Evolutionary conservation across 1,139 yeast genomes (phyloP).

Genomic region (Saccharomyces pastorianus): DNA sequence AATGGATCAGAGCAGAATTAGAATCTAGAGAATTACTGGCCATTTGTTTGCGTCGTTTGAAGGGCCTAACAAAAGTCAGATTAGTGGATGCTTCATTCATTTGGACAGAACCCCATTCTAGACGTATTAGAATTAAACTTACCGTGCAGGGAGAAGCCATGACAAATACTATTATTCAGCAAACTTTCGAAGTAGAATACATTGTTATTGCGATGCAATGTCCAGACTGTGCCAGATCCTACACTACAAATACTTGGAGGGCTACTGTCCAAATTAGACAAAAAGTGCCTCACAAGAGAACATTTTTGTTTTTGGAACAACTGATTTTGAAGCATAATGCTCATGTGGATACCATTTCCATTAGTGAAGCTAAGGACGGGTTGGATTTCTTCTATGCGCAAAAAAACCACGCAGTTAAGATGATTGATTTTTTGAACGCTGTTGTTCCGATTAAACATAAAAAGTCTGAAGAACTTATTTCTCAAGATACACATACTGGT

Average conservation of each 20-base stretch:
- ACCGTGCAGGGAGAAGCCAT: constrained; percentile 97
- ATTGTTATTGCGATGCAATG: constrained; percentile 95
- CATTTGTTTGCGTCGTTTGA: constrained; percentile 75
- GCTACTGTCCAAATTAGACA: constrained; percentile 96
- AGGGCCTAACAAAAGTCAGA: constrained; percentile 82
- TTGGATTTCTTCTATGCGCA: constrained; percentile 87
- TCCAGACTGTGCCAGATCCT: constrained; percentile 96
- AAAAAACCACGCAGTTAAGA: constrained; percentile 84
- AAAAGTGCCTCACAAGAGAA: constrained; percentile 92
- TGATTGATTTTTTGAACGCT: constrained; percentile 81
- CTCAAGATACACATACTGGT: constrained; percentile 89
- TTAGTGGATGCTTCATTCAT: constrained; percentile 88
- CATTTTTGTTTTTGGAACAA: constrained; percentile 91
- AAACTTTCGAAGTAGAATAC: constrained; percentile 90
- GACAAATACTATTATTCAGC: constrained; percentile 87
- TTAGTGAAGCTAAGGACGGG: constrained; percentile 89
- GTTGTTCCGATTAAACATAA: constrained; percentile 84
- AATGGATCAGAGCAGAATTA: constrained; percentile 85
- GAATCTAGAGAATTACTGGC: constrained; percentile 92
- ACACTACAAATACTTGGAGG: constrained; percentile 95
- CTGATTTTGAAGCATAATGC: constrained; percentile 89
- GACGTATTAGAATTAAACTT: constrained; percentile 81
- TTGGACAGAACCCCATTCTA: constrained; percentile 99
- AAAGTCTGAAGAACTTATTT: constrained; percentile 84
- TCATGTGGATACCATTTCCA: constrained; percentile 87